Base-by-base conservation (phyloP, 139 green algal genomes). In the Ulvella scutata region DNA sequence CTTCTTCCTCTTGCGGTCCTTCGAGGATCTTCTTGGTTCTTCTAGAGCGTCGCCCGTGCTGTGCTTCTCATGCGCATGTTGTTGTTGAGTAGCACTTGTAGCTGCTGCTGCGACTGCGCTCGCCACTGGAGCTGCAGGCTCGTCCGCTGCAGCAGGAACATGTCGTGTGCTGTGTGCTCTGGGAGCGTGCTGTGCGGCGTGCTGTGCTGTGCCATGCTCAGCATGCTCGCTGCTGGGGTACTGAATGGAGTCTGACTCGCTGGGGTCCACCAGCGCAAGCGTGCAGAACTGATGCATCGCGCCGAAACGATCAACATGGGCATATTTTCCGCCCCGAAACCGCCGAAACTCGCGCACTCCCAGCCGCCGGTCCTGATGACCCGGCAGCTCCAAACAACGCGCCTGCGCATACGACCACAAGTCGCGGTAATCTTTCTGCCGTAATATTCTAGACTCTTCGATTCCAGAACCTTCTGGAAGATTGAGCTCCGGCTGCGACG, bases 81-180 rank as follows among this genome's bases (percentile, higher is more conserved):
- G n/a, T n/a, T n/a, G n/a, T n/a, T n/a, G n/a, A n/a, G n/a, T n/a
- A n/a, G n/a, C n/a, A n/a, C n/a, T n/a, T n/a, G n/a, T n/a, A n/a
- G n/a, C n/a, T n/a, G 81, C 75, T 94, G 79, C 79, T 88, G 81
- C 37, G 59, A 59, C 77, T 86, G 82, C 37, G 76, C 80, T 38
- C 80, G 74, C 33, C 77, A 72, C 43, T 80, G 82, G 21, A 77
- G 74, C 10, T 80, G 37, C 37, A 79, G 75, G 17, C 17, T 38
- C 13, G 35, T 75, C 77, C 80, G 78, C 72, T 82, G 74, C 29
- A 61, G 43, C 62, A 77, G 74, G 35, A 80, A 59, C 33, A 72
- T 72, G 40, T 76, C 62, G 61, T 74, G 37, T n/a, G 20, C 43
- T 6, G 74, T 35, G 43, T 72, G 61, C 35, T 33, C 9, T 26